These are phyloP conservation scores for Rhododendron kiyosumense DNA, from an alignment of 148 eudicot species.

Conservation along the genomic window DNA sequence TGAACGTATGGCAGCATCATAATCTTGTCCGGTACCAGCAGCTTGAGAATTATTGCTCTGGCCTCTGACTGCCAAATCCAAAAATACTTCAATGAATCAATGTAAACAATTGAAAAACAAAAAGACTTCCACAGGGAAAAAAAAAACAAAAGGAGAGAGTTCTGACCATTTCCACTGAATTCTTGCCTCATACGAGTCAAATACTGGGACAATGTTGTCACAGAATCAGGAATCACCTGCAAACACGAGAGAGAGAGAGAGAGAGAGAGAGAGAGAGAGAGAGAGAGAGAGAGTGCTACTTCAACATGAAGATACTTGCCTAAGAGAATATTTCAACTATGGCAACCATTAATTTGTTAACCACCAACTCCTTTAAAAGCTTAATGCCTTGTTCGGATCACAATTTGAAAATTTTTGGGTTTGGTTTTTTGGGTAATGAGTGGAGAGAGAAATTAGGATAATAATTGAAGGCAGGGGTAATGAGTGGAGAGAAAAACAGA, in stretches of 20 bases:
- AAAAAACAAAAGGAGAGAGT: neutral
- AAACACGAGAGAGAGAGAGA: slow-evolving; percentile 8
- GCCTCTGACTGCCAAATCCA: slow-evolving; percentile 25
- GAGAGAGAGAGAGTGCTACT: neutral
- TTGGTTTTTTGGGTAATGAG: too few species aligned
- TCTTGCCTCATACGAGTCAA: slow-evolving; percentile 67
- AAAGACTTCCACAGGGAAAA: neutral
- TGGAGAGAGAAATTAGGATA: too few species aligned
- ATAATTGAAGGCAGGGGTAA: too few species aligned
- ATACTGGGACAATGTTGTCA: slow-evolving; percentile 75
- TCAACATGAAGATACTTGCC: neutral
- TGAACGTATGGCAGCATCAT: slow-evolving; percentile 27
- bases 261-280: neutral
- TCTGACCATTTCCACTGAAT: slow-evolving; percentile 47
- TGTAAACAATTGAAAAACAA: neutral
- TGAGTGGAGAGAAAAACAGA: too few species aligned
- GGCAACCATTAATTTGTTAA: neutral
- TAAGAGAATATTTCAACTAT: neutral
- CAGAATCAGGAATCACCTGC: slow-evolving; percentile 83
- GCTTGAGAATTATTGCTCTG: slow-evolving; percentile 30
- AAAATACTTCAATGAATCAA: neutral
- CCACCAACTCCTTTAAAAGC: too few species aligned
- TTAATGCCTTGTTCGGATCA: too few species aligned
- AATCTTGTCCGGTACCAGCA: slow-evolving; percentile 32
- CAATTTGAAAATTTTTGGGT: too few species aligned